Evolutionary conservation across 495 filamentous ascomycete species (phyloP), one percentile per base, ranked within the genome.

Genomic region (Neurospora discreta): DNA sequence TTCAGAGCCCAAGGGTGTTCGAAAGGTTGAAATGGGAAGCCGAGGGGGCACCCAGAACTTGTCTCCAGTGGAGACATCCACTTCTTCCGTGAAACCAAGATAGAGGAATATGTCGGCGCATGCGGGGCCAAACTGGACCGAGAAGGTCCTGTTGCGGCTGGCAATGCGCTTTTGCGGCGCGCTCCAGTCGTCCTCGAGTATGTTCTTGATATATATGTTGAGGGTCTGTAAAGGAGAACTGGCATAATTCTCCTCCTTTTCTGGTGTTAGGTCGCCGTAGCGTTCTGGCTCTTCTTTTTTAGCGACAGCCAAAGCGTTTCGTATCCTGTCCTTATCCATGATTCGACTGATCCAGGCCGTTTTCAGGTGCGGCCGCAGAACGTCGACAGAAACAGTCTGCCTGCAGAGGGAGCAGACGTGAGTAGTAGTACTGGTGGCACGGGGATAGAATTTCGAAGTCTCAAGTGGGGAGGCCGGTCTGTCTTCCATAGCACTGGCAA

Each of bases 111-210:
- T 75, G 40, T 86, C 81, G 71, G 87, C 82, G 77, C 91, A 92
- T 20, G 87, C 84, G 33, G 80, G 80, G 16, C 92, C 91, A 77
- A 94, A 91, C 46, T 89, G 86, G 16, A 89, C 82, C 69, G 87
- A 82, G 75, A 93, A 96, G 18, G 85, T 86, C 78, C 92, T 94
- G 80, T 94, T 94, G 9, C 86, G 80, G 16, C 85, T 84, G 5
- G 88, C 86, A 70, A 95, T 92, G 26, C 80, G 75, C 77, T 87
- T 89, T 42, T 83, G 82, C 39, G 74, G 65, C 0, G 46, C 78
- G 74, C 69, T 79, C 74, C 9, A 76, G 69, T 72, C 74, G 43
- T 84, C 80, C 39, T 84, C 77, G 68, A 92, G 80, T 9, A 89
- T 82, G 75, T 94, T 91, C 8, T 73, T 80, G 36, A 94, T 77